phyloP scores from a whole-genome alignment of 352 stramenopile genomes.

The Phytopythium mirpurense region DNA sequence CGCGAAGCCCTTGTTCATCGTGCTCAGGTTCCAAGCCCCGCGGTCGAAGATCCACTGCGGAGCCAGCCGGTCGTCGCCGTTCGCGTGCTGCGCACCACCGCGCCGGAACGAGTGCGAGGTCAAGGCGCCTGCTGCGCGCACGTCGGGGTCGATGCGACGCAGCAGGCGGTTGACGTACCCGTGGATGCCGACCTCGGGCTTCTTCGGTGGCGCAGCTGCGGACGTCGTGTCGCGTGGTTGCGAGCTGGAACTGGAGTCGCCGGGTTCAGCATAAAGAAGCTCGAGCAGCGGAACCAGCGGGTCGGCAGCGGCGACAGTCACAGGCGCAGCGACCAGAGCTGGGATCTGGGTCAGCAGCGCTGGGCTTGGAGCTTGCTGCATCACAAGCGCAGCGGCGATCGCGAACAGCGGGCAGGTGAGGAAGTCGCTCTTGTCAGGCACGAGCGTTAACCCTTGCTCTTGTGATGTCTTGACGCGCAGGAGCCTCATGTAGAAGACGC shows the following conservation, averaged over 20 bases:
- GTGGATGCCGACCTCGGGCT: not conserved
- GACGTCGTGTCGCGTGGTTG: not conserved
- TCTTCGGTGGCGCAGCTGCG: not conserved
- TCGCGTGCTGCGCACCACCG: constrained; percentile 17
- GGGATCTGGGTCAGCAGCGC: not conserved
- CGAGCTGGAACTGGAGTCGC: not conserved
- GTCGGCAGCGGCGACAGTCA: not conserved
- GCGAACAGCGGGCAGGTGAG: constrained; percentile 3
- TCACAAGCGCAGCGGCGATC: not conserved
- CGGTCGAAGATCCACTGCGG: constrained; percentile 28
- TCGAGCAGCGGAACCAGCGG: too few relatives aligned
- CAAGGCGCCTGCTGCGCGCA: constrained; percentile 1
- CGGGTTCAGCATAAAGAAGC: too few relatives aligned
- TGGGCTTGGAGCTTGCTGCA: not conserved
- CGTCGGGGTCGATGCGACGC: not conserved
- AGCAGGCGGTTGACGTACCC: not conserved
- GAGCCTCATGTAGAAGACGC: constrained; percentile 10
- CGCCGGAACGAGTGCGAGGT: constrained; percentile 23
- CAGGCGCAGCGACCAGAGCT: not conserved
- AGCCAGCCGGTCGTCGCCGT: constrained; percentile 9
- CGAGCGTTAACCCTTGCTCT: constrained; percentile 5
- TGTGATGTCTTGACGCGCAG: constrained; percentile 8
- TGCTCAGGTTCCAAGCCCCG: constrained; percentile 22
- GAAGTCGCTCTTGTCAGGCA: constrained; percentile 2
- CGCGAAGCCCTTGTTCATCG: constrained; percentile 19